phyloP scores from a whole-genome alignment of 1,139 yeast species.

The Hyphopichia wangnamkhiaoensis region DNA sequence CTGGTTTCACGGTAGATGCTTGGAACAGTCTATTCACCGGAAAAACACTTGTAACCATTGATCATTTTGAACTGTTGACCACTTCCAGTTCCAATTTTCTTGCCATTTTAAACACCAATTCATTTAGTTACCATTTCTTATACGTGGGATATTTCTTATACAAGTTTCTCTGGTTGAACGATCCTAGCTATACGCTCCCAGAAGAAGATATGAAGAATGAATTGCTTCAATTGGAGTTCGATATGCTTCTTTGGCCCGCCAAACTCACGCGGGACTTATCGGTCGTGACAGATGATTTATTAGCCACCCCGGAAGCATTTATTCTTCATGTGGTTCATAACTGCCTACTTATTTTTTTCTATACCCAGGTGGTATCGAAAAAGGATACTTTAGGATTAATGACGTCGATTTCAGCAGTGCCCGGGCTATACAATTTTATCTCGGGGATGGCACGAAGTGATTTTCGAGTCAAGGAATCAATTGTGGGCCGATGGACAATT shows the following conservation, averaged over 20 bases:
- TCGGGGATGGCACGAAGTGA: slow-evolving; percentile 24
- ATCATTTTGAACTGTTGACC: slow-evolving; percentile 6
- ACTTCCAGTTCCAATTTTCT: slow-evolving; percentile 8
- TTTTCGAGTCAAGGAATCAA: slow-evolving; percentile 17
- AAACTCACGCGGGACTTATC: slow-evolving; percentile 20
- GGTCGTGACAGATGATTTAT: slow-evolving; percentile 20
- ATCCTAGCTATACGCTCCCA: slow-evolving; percentile 7
- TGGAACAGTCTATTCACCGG: slow-evolving; percentile 17
- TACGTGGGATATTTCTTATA: slow-evolving; percentile 16
- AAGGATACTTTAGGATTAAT: slow-evolving; percentile 14
- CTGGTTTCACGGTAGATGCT: slow-evolving; percentile 20
- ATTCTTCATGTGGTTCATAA: slow-evolving; percentile 22
- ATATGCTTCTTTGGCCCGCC: slow-evolving; percentile 27
- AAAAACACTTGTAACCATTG: slow-evolving; percentile 11
- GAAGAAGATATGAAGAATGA: slow-evolving; percentile 11
- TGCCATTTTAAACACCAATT: slow-evolving; percentile 12
- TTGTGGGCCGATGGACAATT: slow-evolving; percentile 19
- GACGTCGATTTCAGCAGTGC: slow-evolving; percentile 20
- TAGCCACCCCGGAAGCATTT: slow-evolving; percentile 23
- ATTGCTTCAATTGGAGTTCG: slow-evolving; percentile 20
- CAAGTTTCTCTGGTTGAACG: slow-evolving; percentile 17
- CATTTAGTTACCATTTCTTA: slow-evolving; percentile 18
- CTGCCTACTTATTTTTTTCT: slow-evolving; percentile 18
- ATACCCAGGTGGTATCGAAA: slow-evolving; percentile 15
- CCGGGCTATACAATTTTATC: slow-evolving; percentile 23